Evolutionary conservation across 495 filamentous ascomycete species (phyloP).

Genomic region (Trichoderma orchidacearum): DNA sequence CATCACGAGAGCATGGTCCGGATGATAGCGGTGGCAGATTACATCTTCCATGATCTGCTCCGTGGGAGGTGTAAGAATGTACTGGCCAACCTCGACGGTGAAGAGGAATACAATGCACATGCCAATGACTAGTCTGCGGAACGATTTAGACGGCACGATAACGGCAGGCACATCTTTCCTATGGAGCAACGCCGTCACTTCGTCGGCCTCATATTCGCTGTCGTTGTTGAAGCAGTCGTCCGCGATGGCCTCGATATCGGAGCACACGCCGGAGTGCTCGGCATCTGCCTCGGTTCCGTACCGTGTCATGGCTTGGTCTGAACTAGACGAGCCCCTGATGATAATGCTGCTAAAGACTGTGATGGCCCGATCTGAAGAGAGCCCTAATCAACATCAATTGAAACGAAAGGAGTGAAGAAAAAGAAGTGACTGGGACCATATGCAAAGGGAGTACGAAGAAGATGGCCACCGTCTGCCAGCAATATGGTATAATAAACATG

Average conservation of each 20-base stretch:
- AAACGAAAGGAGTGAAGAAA: no score
- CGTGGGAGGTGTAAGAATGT: constrained; percentile 9
- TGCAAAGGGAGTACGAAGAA: no score
- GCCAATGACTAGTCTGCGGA: constrained; percentile 7
- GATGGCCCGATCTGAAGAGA: no score
- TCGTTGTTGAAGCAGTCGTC: not conserved
- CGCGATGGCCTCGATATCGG: not conserved
- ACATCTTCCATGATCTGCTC: constrained; percentile 18
- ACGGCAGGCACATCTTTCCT: not conserved
- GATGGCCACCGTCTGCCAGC: no score
- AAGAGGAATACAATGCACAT: constrained; percentile 12
- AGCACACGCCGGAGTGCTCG: not conserved
- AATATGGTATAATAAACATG: no score
- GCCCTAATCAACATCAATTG: no score
- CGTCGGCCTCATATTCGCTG: not conserved
- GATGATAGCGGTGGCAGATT: constrained; percentile 18
- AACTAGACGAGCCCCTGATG: no score
- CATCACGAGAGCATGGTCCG: constrained; percentile 4
- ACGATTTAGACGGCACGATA: not conserved
- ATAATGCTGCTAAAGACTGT: no score
- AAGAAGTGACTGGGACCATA: not conserved
- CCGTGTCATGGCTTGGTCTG: not conserved
- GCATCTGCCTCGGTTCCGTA: not conserved
- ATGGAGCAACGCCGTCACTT: not conserved
- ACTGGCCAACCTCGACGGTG: constrained; percentile 13